Base-by-base conservation (phyloP, 2,329 filamentous ascomycete genomes). In the Cucurbitaria berberidis region DNA sequence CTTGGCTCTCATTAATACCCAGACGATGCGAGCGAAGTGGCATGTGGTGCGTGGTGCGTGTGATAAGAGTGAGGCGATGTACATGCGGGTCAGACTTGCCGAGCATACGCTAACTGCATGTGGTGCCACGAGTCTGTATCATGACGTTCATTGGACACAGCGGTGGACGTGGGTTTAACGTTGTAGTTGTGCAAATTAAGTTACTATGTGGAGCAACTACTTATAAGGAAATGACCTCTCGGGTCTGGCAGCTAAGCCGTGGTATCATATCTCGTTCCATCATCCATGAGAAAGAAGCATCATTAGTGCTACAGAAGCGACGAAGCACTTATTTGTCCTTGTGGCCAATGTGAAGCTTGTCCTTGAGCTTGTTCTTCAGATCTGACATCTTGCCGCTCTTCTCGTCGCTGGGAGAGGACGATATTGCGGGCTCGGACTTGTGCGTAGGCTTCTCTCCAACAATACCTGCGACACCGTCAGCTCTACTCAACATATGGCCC, bases 281-380 rank as follows among this genome's bases (percentile, higher is more conserved):
- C 43, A 29, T 61, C 50, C 29, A 29, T 39, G 26, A 45, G n/a
- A 36, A 43, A 35, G 16, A 9, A 13, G 18, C 11, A 26, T 13
- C 30, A 21, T 46, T 9, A 8, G 10, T 19, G 16, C 16, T 18
- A n/a, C 16, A 35, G 18, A 38, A 6, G 18, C 24, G 27, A 27
- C 24, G 27, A 22, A 11, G 7, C 10, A 26, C 45, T 42, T 68
- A 69, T 55, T 66, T 67, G 51, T 72, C 64, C 64, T 72, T 74
- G 57, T 63, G 58, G 19, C 73, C 70, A 53, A 77, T 77, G 74
- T 89, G 86, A 53, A 89, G 75, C 78, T 89, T 89, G 50, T 83
- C 81, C 82, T 89, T 90, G 74, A 90, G 83, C 77, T 87, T 88
- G 51, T 86, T 80, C 55, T 81, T 81, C 35, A 88, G 67, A 57